Evolutionary conservation across 2,329 filamentous ascomycete species (phyloP).

Genomic region (Pseudogymnoascus destructans): DNA sequence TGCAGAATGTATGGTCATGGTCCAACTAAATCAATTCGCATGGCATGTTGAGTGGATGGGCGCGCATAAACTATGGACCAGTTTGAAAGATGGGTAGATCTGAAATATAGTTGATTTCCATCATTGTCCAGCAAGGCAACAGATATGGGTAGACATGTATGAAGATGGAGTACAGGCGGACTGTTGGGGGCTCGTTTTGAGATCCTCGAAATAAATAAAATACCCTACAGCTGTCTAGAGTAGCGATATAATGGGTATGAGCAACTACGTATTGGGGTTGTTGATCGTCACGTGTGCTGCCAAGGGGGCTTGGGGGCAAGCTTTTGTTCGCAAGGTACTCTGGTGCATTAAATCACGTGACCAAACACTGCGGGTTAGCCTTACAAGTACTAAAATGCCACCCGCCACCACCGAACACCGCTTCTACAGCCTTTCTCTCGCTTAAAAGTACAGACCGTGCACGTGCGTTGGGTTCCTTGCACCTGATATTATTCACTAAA

Average conservation of each 20-base stretch:
- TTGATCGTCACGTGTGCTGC: neutral
- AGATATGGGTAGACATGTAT: neutral
- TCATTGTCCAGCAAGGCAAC: neutral
- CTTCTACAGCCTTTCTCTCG: neutral
- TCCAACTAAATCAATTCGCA: neutral
- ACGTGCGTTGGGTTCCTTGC: slow-evolving; percentile 8
- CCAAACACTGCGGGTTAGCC: neutral
- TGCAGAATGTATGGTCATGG: slow-evolving; percentile 1
- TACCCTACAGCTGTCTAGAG: neutral
- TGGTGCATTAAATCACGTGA: neutral
- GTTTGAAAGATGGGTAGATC: neutral
- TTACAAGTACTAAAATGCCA: neutral
- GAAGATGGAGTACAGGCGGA: neutral
- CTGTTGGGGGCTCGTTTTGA: neutral
- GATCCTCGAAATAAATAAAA: neutral
- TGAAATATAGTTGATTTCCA: neutral
- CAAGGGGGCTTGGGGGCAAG: slow-evolving; percentile 1
- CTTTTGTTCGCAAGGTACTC: neutral
- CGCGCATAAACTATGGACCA: neutral
- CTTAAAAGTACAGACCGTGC: slow-evolving; percentile 7
- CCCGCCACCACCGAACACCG: too few species aligned
- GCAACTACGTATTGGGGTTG: neutral
- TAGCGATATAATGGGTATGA: neutral
- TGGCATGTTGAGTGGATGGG: neutral
- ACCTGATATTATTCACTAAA: slow-evolving; percentile 9